Evolutionary conservation across 2,329 filamentous ascomycete species (phyloP), one percentile per base, ranked within the genome.

Genomic region (Endocalyx cinctus): DNA sequence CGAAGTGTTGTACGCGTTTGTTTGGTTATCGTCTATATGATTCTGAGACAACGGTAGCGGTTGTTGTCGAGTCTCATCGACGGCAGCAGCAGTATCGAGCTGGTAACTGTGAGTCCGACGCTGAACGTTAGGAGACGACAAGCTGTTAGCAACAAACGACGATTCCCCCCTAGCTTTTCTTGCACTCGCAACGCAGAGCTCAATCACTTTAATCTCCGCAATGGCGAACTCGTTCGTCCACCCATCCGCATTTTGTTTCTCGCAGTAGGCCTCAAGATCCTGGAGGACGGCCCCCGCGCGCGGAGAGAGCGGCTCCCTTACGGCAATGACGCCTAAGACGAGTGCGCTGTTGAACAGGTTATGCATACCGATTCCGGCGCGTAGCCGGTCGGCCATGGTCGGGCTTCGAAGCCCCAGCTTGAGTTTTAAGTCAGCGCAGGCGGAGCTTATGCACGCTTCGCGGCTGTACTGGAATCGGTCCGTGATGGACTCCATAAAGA

Each of bases 341-440:
- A 66, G 38, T 3, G 62, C 63, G 36, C 61, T 63, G 38, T 65
- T 66, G 47, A 64, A 65, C 5, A 66, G 51, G 23, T 63, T 58
- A 20, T 60, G 60, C 19, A 59, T 52, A 2, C 55, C 59, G 0
- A 61, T 35, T 5, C 53, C 52, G 48, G 54, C 58, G 29, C 55
- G 57, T 25, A 60, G 41, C 2, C 60, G 48, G 18, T 62, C 59
- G 0, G 47, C 56, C 11, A 56, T 49, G 6, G 46, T 47, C 22
- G 54, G 47, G 11, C 45, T 39, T 18, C 59, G 50, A n/a, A 56
- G 51, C 12, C 50, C 43, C 7, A 65, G 50, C 8, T 56, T 45
- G 41, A 60, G 59, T 14, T 52, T 57, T 8, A 66, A 53, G 27
- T 66, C 62, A 0, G 61, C 60, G 36, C 62, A 64, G 5, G 61